These are phyloP conservation scores for Aureobasidium namibiae DNA, from an alignment of 2,329 filamentous ascomycete genomes.

Conservation along the genomic window DNA sequence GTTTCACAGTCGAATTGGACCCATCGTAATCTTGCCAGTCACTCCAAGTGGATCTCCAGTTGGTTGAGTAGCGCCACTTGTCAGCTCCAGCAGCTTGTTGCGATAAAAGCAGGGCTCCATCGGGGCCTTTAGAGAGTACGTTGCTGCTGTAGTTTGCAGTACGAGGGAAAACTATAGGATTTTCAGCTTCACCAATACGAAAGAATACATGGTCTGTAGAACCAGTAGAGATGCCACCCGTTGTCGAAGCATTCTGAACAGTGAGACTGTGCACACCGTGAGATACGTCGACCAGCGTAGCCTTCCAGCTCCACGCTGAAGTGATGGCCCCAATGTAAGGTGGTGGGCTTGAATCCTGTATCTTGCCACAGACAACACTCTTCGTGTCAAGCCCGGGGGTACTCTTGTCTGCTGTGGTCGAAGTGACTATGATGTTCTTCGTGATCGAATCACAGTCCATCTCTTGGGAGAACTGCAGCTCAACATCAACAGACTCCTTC, in stretches of 20 bases:
- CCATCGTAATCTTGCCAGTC: constrained; percentile 50
- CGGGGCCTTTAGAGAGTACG: constrained; percentile 38
- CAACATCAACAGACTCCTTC: constrained; percentile 41
- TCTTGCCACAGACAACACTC: constrained; percentile 38
- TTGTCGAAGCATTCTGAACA: constrained; percentile 45
- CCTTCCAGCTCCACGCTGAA: constrained; percentile 46
- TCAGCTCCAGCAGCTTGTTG: constrained; percentile 55
- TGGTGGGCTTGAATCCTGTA: constrained; percentile 27
- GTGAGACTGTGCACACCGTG: constrained; percentile 54
- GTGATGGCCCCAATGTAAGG: constrained; percentile 44
- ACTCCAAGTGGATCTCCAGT: constrained; percentile 53
- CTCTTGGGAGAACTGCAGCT: constrained; percentile 50
- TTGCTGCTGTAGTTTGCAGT: constrained; percentile 50
- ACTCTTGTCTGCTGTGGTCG: constrained; percentile 42
- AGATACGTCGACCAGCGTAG: constrained; percentile 46
- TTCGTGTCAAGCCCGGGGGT: constrained; percentile 36
- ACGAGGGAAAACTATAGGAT: constrained; percentile 51
- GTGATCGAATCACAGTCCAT: constrained; percentile 54
- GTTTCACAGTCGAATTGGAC: constrained; percentile 40
- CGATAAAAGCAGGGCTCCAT: constrained; percentile 39
- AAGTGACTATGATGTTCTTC: constrained; percentile 43
- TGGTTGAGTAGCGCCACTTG: constrained; percentile 54
- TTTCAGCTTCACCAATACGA: constrained; percentile 49
- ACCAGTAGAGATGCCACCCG: constrained; percentile 37
- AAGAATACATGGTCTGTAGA: constrained; percentile 54